These are phyloP conservation scores for Cyberlindnera xylosilytica DNA, from an alignment of 805 yeast species.

Conservation along the genomic window DNA sequence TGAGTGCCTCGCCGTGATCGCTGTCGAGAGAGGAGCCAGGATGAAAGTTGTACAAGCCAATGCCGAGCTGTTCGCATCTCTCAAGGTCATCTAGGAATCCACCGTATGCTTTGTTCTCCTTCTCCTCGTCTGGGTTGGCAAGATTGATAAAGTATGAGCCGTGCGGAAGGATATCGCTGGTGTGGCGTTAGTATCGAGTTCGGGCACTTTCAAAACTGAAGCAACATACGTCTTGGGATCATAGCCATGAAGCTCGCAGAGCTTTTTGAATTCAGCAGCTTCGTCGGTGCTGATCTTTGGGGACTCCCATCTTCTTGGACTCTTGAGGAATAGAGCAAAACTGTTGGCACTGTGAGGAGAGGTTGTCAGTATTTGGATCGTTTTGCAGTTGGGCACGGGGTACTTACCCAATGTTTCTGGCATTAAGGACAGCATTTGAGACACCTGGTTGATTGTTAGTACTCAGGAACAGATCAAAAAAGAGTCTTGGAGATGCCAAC, in stretches of 20 bases:
- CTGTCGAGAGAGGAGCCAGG: conserved; percentile 85
- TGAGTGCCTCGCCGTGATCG: conserved; percentile 62
- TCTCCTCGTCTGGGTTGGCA: conserved; percentile 85
- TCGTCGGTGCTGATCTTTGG: conserved; percentile 71
- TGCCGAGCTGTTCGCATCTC: conserved; percentile 80
- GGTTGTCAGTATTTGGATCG: too few relatives aligned
- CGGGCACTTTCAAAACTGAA: background rate
- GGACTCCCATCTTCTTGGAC: conserved; percentile 89
- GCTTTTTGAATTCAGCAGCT: conserved; percentile 56
- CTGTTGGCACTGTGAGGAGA: conserved; percentile 65
- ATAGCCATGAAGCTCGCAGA: conserved; percentile 62
- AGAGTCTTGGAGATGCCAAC: too few relatives aligned
- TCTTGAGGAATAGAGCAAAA: conserved; percentile 87
- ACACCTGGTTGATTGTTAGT: conserved; percentile 34
- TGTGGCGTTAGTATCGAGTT: conserved; percentile 4
- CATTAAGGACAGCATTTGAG: conserved; percentile 62
- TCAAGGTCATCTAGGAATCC: conserved; percentile 82
- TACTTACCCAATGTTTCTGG: conserved; percentile 45
- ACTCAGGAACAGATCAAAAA: background rate
- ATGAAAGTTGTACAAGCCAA: conserved; percentile 88
- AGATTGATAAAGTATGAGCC: conserved; percentile 92
- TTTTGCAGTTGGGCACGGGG: background rate
- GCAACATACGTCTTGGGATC: conserved; percentile 52
- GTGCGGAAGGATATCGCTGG: conserved; percentile 77
- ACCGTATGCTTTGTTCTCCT: conserved; percentile 68